A percentile compares a stretch with the other conserved stretches of the same genome.
Conservation (phyloP, 768 basidiomycete genomes). For the Russula earlei region DNA sequence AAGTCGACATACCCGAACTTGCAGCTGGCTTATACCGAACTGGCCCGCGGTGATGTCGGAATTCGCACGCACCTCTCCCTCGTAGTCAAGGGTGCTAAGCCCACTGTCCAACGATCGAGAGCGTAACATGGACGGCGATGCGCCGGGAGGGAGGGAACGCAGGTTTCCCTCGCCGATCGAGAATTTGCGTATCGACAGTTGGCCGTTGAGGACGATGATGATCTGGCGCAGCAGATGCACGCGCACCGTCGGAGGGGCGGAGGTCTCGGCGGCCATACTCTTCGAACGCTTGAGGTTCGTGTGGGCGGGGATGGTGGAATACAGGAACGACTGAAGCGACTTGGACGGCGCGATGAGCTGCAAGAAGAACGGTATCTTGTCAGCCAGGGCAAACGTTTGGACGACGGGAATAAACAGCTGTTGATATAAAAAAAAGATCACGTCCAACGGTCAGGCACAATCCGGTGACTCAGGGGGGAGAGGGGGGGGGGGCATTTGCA, state of each 20-base stretch:
- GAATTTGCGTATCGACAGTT: conserved; percentile 32
- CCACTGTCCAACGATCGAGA: conserved; percentile 22
- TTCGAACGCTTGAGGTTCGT: conserved; percentile 15
- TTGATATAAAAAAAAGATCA: no score
- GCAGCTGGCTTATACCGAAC: conserved; percentile 38
- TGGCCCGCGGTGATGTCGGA: conserved; percentile 35
- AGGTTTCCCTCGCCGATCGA: conserved; percentile 43
- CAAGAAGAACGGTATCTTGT: conserved; percentile 56
- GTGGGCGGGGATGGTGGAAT: conserved; percentile 16
- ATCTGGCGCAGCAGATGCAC: conserved; percentile 48
- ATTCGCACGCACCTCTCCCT: conserved; percentile 39
- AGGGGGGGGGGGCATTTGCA: neutral
- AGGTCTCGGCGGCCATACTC: conserved; percentile 7
- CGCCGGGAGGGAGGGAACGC: conserved; percentile 34
- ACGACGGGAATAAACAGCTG: conserved; percentile 55
- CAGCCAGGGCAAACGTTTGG: conserved; percentile 43
- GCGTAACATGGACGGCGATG: conserved; percentile 22
- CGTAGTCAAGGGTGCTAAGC: conserved; percentile 46
- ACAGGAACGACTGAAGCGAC: conserved; percentile 40
- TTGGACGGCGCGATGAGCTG: conserved; percentile 43
- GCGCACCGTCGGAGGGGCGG: conserved; percentile 28
- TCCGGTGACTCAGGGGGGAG: neutral
- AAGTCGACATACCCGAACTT: conserved; percentile 37
- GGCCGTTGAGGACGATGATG: conserved; percentile 28
- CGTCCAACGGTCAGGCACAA: neutral